Percentiles rank a stretch among this genome's conserved stretches.
Evolutionary conservation across 495 filamentous ascomycete genomes (phyloP).

Genomic region (Rhypophila decipiens): DNA sequence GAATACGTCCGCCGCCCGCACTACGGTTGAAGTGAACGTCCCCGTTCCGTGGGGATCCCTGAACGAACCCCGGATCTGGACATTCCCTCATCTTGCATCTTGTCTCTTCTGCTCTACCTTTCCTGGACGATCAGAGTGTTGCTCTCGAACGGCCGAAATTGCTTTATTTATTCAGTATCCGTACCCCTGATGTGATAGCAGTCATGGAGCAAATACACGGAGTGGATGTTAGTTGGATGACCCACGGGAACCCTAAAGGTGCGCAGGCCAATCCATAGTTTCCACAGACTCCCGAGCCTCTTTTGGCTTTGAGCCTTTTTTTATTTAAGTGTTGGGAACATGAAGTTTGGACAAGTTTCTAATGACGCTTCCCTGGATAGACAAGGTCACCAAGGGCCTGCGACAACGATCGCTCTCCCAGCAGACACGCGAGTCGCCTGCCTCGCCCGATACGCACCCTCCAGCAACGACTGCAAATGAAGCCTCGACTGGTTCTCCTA

Average conservation of each 20-base stretch:
- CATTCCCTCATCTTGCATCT: background rate
- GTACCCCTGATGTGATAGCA: constrained; percentile 7
- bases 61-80: background rate
- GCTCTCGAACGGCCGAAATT: background rate
- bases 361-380: constrained; percentile 7
- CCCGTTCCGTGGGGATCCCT: background rate
- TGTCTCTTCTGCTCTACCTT: background rate
- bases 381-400: constrained; percentile 15
- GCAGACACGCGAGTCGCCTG: constrained; percentile 10
- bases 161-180: background rate
- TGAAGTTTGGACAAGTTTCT: background rate
- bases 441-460: background rate
- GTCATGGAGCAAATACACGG: constrained; percentile 59
- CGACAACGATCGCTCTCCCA: constrained; percentile 19
- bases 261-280: constrained; percentile 6
- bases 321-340: background rate
- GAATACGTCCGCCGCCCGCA: background rate
- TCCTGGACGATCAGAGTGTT: background rate
- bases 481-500: constrained; percentile 3
- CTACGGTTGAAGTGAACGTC: background rate
- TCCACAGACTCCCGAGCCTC: background rate
- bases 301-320: background rate
- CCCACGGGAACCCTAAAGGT: constrained; percentile 46
- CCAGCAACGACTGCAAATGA: constrained; percentile 6
- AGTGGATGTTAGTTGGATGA: constrained; percentile 65